phyloP scores from a whole-genome alignment of 2,329 filamentous ascomycete genomes.

The Huntiella moniliformis region DNA sequence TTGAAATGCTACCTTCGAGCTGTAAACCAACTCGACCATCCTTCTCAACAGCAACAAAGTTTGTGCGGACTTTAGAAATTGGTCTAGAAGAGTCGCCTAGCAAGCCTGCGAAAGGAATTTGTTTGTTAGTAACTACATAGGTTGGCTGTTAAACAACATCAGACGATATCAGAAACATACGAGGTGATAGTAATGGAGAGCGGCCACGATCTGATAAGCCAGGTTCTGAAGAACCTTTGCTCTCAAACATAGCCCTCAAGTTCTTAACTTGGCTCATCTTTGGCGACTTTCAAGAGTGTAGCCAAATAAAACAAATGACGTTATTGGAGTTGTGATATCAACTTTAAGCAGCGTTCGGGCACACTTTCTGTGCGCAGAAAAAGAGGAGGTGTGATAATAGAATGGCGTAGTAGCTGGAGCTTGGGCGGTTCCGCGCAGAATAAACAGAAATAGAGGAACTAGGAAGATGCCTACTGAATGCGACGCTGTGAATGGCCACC shows the following conservation, averaged over 20 bases:
- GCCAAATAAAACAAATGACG: not conserved
- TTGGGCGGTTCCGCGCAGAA: not conserved
- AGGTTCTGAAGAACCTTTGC: conserved; percentile 36
- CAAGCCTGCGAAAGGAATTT: not conserved
- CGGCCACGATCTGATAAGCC: conserved; percentile 47
- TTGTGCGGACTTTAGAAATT: conserved; percentile 57
- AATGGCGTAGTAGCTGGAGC: not conserved
- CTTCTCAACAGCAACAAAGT: conserved; percentile 55
- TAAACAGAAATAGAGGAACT: not conserved
- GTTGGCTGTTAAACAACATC: conserved; percentile 10
- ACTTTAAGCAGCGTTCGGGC: no score
- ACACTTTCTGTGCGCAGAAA: not conserved
- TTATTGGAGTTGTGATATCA: not conserved
- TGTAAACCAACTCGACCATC: conserved; percentile 37
- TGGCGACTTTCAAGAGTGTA: conserved; percentile 14
- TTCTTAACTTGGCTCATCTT: conserved; percentile 52
- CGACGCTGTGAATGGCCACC: not conserved
- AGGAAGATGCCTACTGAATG: conserved; percentile 1
- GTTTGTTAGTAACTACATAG: conserved; percentile 10
- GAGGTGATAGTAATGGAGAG: conserved; percentile 36
- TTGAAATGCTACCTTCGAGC: conserved; percentile 26
- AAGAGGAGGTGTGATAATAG: not conserved
- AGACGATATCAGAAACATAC: conserved; percentile 17
- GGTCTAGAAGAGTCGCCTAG: conserved; percentile 36
- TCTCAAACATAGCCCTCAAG: conserved; percentile 65